Evolutionary conservation across 2,329 filamentous ascomycete species (phyloP).

Genomic region (Neofusicoccum cordaticola): DNA sequence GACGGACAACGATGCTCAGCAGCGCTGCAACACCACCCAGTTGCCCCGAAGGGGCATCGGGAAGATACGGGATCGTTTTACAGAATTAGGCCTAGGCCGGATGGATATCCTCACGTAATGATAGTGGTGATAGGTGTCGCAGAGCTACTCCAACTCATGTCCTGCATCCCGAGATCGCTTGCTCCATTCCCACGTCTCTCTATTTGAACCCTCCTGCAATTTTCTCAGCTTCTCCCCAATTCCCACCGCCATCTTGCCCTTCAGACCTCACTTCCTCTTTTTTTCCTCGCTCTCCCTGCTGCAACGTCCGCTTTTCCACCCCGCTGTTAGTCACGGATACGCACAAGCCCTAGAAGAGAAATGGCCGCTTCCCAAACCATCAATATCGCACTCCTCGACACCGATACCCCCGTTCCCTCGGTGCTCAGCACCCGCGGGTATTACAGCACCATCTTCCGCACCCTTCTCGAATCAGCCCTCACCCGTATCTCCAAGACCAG

Average conservation of each 20-base stretch:
- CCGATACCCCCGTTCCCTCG: slow-evolving; percentile 29
- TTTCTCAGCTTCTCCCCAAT: neutral
- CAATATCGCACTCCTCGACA: slow-evolving; percentile 31
- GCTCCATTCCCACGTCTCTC: neutral
- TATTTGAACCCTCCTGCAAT: neutral
- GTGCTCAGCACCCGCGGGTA: slow-evolving; percentile 23
- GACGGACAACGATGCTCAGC: neutral
- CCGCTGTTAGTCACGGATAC: neutral
- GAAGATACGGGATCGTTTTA: slow-evolving; percentile 4
- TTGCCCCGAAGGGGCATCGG: neutral
- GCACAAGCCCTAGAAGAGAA: neutral
- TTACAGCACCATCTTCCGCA: slow-evolving; percentile 32
- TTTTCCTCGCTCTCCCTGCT: neutral
- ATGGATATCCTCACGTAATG: slow-evolving; percentile 7
- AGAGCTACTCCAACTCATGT: neutral
- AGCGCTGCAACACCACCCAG: neutral
- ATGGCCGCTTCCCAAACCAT: slow-evolving; percentile 14
- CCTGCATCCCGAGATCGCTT: neutral
- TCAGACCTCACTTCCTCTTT: neutral
- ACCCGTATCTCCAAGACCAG: slow-evolving; percentile 17
- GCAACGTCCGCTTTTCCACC: neutral
- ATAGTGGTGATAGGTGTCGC: neutral
- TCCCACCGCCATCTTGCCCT: neutral
- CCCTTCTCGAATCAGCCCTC: slow-evolving; percentile 24
- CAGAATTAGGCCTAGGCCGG: slow-evolving; percentile 1